phyloP scores from a whole-genome alignment of 495 filamentous ascomycete species.

The Penicillium paradoxum region DNA sequence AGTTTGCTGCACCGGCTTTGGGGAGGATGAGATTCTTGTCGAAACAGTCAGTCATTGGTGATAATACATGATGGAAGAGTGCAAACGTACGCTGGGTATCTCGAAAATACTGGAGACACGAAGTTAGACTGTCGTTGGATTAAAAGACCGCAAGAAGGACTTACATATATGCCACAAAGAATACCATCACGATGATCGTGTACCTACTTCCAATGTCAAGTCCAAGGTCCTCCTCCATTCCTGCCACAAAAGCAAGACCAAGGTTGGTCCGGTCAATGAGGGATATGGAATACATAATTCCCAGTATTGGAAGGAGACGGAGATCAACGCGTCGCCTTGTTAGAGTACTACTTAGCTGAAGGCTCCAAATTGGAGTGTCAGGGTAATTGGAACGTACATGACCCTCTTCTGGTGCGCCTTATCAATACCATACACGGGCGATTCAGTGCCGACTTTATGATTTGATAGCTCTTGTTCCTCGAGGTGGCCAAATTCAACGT shows the following conservation, averaged over 20 bases:
- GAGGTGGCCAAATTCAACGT: not conserved
- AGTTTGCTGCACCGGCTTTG: not conserved
- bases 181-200: not conserved
- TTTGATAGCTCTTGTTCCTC: not conserved
- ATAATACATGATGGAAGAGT: not conserved
- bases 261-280: not conserved
- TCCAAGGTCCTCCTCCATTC: not conserved
- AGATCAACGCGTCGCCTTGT: not conserved
- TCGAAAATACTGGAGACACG: not conserved
- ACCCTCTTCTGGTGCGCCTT: not conserved
- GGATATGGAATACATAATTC: slow-evolving; percentile 1
- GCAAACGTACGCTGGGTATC: not conserved
- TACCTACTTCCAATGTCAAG: not conserved
- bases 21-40: not conserved
- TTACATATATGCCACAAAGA: slow-evolving; percentile 1
- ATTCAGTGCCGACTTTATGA: not conserved
- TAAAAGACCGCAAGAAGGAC: not conserved
- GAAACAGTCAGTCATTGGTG: not conserved
- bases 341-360: not conserved
- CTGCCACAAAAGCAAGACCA: not conserved
- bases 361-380: not conserved
- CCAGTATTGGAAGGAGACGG: slow-evolving; percentile 1
- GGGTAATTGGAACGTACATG: not conserved
- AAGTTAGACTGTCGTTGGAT: not conserved
- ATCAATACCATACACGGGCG: not conserved